phyloP scores from a whole-genome alignment of 768 basidiomycete genomes.

The Pholiota microspora region DNA sequence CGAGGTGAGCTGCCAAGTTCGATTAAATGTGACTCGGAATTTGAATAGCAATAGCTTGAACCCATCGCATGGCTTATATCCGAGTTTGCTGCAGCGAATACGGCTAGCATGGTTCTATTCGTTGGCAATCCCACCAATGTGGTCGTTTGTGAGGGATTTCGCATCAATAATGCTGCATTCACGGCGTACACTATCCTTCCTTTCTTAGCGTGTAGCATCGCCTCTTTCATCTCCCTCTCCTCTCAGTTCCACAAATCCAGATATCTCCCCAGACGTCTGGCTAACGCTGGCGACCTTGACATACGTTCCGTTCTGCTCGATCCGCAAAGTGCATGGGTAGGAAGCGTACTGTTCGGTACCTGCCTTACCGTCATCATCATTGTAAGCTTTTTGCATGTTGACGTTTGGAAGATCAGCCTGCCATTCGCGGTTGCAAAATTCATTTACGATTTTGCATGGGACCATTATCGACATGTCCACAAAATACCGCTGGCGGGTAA shows the following conservation, averaged over 20 bases:
- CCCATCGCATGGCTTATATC: conserved; percentile 70
- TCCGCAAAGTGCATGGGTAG: conserved; percentile 70
- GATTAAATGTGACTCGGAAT: not conserved
- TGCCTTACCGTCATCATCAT: conserved; percentile 76
- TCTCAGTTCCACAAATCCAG: conserved; percentile 58
- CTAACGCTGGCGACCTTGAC: conserved; percentile 34
- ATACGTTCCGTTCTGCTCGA: conserved; percentile 71
- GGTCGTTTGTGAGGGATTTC: conserved; percentile 85
- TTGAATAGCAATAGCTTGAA: conserved; percentile 25
- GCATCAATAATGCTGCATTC: conserved; percentile 73
- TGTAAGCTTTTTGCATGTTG: conserved; percentile 73
- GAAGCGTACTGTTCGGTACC: conserved; percentile 59
- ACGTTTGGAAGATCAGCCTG: conserved; percentile 82
- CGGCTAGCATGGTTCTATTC: conserved; percentile 72
- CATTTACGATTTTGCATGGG: conserved; percentile 61
- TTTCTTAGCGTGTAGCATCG: conserved; percentile 62
- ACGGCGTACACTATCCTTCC: conserved; percentile 84
- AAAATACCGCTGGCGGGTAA: conserved; percentile 11
- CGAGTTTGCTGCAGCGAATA: conserved; percentile 79
- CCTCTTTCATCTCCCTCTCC: conserved; percentile 55
- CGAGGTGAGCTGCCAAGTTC: conserved; percentile 13
- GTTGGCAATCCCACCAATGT: conserved; percentile 95
- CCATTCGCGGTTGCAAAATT: conserved; percentile 79
- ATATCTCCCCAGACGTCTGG: conserved; percentile 49
- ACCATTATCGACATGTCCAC: conserved; percentile 42